phyloP scores from a whole-genome alignment of 2,329 filamentous ascomycete genomes.

The Passalora sequoiae region DNA sequence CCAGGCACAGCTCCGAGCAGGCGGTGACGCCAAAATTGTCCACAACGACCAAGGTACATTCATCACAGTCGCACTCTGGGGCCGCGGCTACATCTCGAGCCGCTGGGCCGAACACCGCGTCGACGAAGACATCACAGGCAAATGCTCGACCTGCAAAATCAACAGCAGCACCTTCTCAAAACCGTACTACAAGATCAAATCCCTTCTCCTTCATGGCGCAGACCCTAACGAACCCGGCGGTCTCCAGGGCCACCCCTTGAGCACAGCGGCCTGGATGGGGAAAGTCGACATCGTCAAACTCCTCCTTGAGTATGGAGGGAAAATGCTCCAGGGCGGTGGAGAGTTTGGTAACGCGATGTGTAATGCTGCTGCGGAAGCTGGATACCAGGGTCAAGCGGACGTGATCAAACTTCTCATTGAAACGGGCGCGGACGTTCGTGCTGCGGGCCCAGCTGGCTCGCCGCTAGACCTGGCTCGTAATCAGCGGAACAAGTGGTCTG shows the following conservation, averaged over 20 bases:
- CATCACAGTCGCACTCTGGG: slow-evolving; percentile 18
- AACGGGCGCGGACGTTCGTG: slow-evolving; percentile 27
- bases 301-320: slow-evolving; percentile 26
- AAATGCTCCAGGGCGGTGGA: slow-evolving; percentile 18
- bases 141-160: slow-evolving; percentile 17
- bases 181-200: slow-evolving; percentile 19
- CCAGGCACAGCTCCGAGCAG: slow-evolving; percentile 14
- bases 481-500: slow-evolving; percentile 9
- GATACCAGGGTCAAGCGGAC: slow-evolving; percentile 35
- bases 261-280: slow-evolving; percentile 24
- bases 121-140: slow-evolving; percentile 17
- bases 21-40: slow-evolving; percentile 13
- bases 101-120: slow-evolving; percentile 17
- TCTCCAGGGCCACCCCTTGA: slow-evolving; percentile 20
- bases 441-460: slow-evolving; percentile 14
- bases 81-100: slow-evolving; percentile 13
- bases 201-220: slow-evolving; percentile 27
- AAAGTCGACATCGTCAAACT: slow-evolving; percentile 21
- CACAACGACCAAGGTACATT: slow-evolving; percentile 13
- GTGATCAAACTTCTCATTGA: slow-evolving; percentile 8
- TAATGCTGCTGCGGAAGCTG: slow-evolving; percentile 23
- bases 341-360: slow-evolving; percentile 29
- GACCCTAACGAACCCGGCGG: slow-evolving; percentile 21
- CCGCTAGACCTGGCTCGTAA: slow-evolving; percentile 9
- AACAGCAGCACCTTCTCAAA: slow-evolving; percentile 14